phyloP scores from a whole-genome alignment of 148 eudicot genomes.

The Rhododendron griersonianum region DNA sequence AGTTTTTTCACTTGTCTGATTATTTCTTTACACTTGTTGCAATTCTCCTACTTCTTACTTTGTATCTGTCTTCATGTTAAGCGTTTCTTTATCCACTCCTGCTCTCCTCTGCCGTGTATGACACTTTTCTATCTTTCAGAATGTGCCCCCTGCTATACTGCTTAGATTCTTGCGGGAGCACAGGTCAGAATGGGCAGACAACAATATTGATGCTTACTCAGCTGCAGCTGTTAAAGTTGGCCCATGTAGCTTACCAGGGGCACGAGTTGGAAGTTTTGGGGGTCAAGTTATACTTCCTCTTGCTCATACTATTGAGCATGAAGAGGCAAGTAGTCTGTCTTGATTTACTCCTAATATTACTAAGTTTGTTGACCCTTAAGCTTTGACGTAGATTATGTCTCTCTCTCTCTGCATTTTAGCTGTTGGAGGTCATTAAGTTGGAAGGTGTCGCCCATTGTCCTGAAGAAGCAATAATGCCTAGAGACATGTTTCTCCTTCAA shows the following conservation, averaged over 20 bases:
- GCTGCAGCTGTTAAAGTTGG: conserved; percentile 90
- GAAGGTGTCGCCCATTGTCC: conserved; percentile 68
- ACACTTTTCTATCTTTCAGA: conserved; percentile 38
- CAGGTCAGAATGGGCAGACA: conserved; percentile 99
- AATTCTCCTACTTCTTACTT: not conserved
- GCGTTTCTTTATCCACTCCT: not conserved
- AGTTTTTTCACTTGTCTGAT: not conserved
- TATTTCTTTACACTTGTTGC: not conserved
- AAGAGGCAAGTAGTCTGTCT: conserved; percentile 50
- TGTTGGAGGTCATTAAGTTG: conserved; percentile 85
- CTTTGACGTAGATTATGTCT: not conserved
- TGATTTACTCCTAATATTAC: not conserved
- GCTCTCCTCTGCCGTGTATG: not conserved
- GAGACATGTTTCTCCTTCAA: conserved; percentile 84
- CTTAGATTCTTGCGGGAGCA: conserved; percentile 89
- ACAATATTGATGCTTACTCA: conserved; percentile 76
- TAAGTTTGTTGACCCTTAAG: not conserved
- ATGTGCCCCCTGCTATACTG: conserved; percentile 95
- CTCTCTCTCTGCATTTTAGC: conserved; percentile 23
- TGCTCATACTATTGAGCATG: conserved; percentile 92
- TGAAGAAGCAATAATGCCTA: conserved; percentile 74
- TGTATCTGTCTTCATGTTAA: not conserved
- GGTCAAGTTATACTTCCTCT: conserved; percentile 92
- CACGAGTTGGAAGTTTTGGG: conserved; percentile 68
- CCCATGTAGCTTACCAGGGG: conserved; percentile 72